phyloP scores from a whole-genome alignment of 768 basidiomycete species.

The Podaxis mareebaensis region DNA sequence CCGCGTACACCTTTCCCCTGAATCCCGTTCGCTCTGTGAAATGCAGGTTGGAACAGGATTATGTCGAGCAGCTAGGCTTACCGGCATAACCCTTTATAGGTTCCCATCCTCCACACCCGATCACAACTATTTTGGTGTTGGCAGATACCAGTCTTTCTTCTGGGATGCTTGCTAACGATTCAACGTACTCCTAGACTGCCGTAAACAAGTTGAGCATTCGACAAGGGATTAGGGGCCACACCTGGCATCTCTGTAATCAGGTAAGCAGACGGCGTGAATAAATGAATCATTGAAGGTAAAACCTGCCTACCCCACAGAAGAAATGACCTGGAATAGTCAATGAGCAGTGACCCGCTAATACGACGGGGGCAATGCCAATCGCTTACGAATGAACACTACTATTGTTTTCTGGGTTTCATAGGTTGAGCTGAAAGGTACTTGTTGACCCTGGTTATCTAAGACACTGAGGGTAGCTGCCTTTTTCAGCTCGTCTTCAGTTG shows the following conservation, averaged over 20 bases:
- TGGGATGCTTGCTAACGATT: constrained; percentile 43
- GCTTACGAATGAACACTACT: constrained; percentile 64
- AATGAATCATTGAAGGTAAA: not conserved
- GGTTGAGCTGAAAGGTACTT: constrained; percentile 52
- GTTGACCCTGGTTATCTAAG: constrained; percentile 44
- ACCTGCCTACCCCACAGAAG: constrained; percentile 56
- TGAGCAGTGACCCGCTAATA: not conserved
- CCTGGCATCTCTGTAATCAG: constrained; percentile 40
- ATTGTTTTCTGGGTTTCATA: constrained; percentile 51
- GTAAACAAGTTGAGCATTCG: not conserved
- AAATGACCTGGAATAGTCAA: constrained; percentile 51
- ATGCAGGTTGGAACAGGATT: not conserved
- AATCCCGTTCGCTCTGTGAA: constrained; percentile 46
- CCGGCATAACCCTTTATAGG: constrained; percentile 52
- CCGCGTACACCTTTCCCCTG: constrained; percentile 56
- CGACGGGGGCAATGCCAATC: not conserved
- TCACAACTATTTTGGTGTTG: constrained; percentile 41
- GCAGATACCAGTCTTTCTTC: constrained; percentile 41
- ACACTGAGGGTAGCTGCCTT: constrained; percentile 42
- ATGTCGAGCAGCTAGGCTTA: constrained; percentile 21
- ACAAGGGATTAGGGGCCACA: constrained; percentile 18
- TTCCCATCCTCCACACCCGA: constrained; percentile 63
- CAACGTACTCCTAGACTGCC: constrained; percentile 44
- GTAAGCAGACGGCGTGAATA: not conserved
- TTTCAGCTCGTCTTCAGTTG: constrained; percentile 32